These are phyloP conservation scores for Pseudopithomyces chartarum DNA, from an alignment of 2,329 filamentous ascomycete genomes.

Conservation along the genomic window DNA sequence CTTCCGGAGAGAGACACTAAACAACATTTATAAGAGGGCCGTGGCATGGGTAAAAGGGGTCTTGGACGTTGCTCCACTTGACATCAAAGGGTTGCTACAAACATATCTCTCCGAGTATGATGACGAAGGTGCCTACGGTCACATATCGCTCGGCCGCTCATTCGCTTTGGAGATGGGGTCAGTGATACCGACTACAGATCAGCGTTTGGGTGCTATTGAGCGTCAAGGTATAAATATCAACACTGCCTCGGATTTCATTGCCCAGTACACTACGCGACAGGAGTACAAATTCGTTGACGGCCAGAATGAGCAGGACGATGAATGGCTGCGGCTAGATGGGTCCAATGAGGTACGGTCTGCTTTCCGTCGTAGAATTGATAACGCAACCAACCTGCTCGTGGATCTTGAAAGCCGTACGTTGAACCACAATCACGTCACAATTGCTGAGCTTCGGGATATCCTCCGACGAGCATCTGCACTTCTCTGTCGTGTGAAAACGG, in stretches of 20 bases:
- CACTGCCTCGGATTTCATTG: conserved; percentile 92
- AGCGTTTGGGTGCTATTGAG: conserved; percentile 80
- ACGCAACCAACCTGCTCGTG: conserved; percentile 65
- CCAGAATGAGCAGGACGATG: conserved; percentile 67
- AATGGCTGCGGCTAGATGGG: conserved; percentile 61
- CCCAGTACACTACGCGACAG: conserved; percentile 95
- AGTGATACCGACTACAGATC: conserved; percentile 82
- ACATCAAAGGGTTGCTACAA: conserved; percentile 93
- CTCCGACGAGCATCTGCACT: conserved; percentile 84
- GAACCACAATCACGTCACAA: conserved; percentile 70
- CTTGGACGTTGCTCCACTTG: conserved; percentile 83
- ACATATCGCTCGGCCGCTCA: conserved; percentile 88
- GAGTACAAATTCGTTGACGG: conserved; percentile 90
- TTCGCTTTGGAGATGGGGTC: conserved; percentile 94
- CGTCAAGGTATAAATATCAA: conserved; percentile 77
- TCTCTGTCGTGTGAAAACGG: conserved; percentile 76
- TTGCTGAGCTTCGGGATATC: conserved; percentile 78
- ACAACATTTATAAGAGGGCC: conserved; percentile 76
- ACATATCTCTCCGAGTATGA: conserved; percentile 96
- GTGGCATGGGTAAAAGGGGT: conserved; percentile 79
- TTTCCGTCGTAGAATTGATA: conserved; percentile 52
- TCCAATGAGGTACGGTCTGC: conserved; percentile 21
- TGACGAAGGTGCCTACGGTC: conserved; percentile 87
- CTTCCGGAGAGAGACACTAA: conserved; percentile 79
- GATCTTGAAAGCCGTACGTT: conserved; percentile 74